phyloP scores from a whole-genome alignment of 202 grass and related monocot genomes.

The Saccharum hybrid region DNA sequence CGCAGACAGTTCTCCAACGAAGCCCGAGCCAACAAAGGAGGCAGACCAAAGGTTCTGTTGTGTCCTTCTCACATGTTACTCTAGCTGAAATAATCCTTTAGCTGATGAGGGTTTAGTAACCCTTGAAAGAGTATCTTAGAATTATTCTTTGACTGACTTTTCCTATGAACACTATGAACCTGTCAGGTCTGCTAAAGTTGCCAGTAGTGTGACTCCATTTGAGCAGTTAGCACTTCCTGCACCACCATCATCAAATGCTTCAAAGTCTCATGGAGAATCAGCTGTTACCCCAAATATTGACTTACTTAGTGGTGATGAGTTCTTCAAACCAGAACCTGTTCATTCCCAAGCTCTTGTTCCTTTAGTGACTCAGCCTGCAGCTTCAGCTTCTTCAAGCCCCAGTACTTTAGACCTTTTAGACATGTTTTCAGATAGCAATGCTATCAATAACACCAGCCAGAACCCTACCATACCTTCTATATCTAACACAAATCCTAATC shows the following conservation, averaged over 20 bases:
- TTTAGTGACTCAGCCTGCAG: slow-evolving; percentile 45
- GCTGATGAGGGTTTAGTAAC: slow-evolving; percentile 15
- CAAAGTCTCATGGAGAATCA: slow-evolving; percentile 48
- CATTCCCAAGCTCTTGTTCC: slow-evolving; percentile 75
- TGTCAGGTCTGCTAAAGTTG: slow-evolving; percentile 60
- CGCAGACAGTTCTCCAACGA: slow-evolving; percentile 39
- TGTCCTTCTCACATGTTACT: slow-evolving; percentile 32
- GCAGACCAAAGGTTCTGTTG: slow-evolving; percentile 54
- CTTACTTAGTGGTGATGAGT: slow-evolving; percentile 86
- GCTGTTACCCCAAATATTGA: slow-evolving; percentile 65
- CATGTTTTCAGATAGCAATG: slow-evolving; percentile 73
- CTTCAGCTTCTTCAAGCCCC: slow-evolving; percentile 58
- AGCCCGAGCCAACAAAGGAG: slow-evolving; percentile 45
- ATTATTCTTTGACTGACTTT: slow-evolving; percentile 39
- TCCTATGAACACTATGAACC: slow-evolving; percentile 31
- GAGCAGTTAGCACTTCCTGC: slow-evolving; percentile 66
- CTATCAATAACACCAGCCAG: slow-evolving; percentile 56
- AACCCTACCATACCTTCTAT: slow-evolving; percentile 48
- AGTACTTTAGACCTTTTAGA: slow-evolving; percentile 79
- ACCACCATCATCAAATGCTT: slow-evolving; percentile 59
- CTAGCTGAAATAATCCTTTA: slow-evolving; percentile 1
- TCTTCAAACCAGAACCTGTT: slow-evolving; percentile 69
- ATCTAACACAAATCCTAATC: slow-evolving; percentile 53
- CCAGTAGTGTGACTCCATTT: slow-evolving; percentile 46
- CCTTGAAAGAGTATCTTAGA: neutral